Evolutionary conservation across 2,329 filamentous ascomycete genomes (phyloP), one percentile per base, ranked within the genome.

Genomic region (Scedosporium aurantiacum): DNA sequence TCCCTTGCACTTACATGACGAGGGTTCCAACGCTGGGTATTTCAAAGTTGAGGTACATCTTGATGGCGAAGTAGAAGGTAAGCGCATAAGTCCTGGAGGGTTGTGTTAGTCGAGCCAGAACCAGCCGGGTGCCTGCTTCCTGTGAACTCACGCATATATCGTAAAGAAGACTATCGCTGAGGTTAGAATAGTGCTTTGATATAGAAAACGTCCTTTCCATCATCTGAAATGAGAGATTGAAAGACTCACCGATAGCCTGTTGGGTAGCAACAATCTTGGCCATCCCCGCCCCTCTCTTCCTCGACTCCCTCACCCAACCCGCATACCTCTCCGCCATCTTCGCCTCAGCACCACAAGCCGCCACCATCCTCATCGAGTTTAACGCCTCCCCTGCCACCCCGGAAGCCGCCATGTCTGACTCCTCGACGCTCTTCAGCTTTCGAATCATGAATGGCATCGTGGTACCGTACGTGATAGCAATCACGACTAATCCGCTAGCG

Each of bases 401-500:
- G 1, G 70, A 65, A 60, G 76, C 68, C 47, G 71, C 69, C 18
- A 70, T 67, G 7, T 77, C 71, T 1, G 72, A 70, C 47, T 75
- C 69, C 40, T 74, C 70, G 6, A 76, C 68, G 6, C 64, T 65
- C 57, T 70, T 67, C n/a, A 74, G 69, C 1, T 65, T 58, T 37
- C 71, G 70, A 5, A 71, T 65, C 5, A 75, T 68, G 2, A 71
- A 58, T 0, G 76, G 74, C 0, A 73, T 50, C 1, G 70, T 69
- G 5, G 73, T 37, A 3, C 65, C 64, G 56, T 71, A 73, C 2
- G 69, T 64, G 14, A 74, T 23, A 0, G 72, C 27, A 6, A 79
- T 72, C 60, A 77, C 78, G 5, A 78, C 67, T 2, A 83, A 67
- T 0, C 75, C 71, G 0, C 77, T 73, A 43, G 76, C 79, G 0